A percentile compares a stretch with the other conserved stretches of the same genome.
Conservation (phyloP, 1,284 basidiomycete genomes). For the Anthracocystis walkeri region DNA sequence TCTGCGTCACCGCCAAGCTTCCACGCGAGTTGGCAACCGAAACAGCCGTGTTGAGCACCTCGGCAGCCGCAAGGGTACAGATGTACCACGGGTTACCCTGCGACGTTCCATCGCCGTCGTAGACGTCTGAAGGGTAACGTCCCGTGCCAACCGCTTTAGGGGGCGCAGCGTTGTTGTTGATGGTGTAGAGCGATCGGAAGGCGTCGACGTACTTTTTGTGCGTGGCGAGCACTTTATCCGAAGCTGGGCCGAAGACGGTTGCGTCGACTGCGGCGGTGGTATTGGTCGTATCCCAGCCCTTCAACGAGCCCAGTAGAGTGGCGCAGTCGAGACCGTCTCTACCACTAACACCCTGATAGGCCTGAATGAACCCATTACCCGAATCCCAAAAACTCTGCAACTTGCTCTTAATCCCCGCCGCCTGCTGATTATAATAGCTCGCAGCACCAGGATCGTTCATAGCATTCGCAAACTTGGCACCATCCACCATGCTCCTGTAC, state of each 20-base stretch:
- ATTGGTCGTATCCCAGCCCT: constrained; percentile 47
- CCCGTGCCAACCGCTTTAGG: constrained; percentile 47
- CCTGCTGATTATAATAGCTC: constrained; percentile 52
- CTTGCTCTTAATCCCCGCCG: constrained; percentile 33
- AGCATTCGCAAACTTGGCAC: constrained; percentile 48
- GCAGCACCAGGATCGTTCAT: constrained; percentile 58
- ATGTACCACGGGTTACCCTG: constrained; percentile 61
- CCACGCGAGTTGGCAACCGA: constrained; percentile 26
- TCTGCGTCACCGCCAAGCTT: constrained; percentile 30
- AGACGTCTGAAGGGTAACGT: constrained; percentile 46
- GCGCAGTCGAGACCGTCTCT: constrained; percentile 51
- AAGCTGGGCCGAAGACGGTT: constrained; percentile 41
- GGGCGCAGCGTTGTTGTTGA: constrained; percentile 49
- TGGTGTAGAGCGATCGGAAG: constrained; percentile 48
- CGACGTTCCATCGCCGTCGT: constrained; percentile 39
- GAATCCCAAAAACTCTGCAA: constrained; percentile 54
- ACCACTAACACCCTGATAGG: constrained; percentile 49
- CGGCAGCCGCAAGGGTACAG: constrained; percentile 51
- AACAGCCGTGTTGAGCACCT: constrained; percentile 52
- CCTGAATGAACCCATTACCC: constrained; percentile 34
- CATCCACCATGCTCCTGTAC: constrained; percentile 54
- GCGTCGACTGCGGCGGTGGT: constrained; percentile 26
- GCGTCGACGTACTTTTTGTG: constrained; percentile 53
- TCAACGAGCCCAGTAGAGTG: constrained; percentile 45
- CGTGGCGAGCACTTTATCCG: constrained; percentile 52